Conservation (phyloP, 352 stramenopile species). For the Bremia lactucae region DNA sequence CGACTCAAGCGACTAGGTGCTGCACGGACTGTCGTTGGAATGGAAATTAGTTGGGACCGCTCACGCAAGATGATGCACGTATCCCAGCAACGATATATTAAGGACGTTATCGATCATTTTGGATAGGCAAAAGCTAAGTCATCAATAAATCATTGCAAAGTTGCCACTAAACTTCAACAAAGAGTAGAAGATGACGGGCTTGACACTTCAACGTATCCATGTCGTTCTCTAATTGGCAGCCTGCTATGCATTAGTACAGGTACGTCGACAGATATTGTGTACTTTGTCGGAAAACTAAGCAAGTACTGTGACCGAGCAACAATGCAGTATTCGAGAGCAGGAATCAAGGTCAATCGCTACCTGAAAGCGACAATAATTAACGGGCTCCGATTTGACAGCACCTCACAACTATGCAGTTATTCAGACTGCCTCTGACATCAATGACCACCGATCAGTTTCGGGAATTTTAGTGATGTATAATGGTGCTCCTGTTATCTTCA, state of each 20-base stretch:
- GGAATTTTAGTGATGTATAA: constrained; percentile 8
- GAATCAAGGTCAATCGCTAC: constrained; percentile 18
- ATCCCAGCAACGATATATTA: neutral
- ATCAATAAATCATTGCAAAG: neutral
- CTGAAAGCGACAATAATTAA: constrained; percentile 4
- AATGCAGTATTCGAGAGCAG: constrained; percentile 12
- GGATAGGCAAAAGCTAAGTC: neutral
- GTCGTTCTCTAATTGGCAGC: neutral
- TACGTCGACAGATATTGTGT: constrained; percentile 13
- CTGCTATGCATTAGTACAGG: neutral
- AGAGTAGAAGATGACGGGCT: neutral
- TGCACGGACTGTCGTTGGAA: constrained; percentile 9
- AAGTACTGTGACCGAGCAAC: neutral
- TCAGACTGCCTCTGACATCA: constrained; percentile 4
- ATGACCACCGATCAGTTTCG: constrained; percentile 7
- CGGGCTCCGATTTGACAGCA: neutral
- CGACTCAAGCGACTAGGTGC: neutral
- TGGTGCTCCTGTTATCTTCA: constrained; percentile 12
- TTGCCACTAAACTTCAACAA: neutral
- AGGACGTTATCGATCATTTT: no score
- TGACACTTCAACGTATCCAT: no score
- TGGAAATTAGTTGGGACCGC: constrained; percentile 1
- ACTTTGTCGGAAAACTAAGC: constrained; percentile 1
- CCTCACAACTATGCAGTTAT: neutral
- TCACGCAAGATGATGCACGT: neutral